Conservation (phyloP, 1,284 basidiomycete species). For the Irpex sp. region DNA sequence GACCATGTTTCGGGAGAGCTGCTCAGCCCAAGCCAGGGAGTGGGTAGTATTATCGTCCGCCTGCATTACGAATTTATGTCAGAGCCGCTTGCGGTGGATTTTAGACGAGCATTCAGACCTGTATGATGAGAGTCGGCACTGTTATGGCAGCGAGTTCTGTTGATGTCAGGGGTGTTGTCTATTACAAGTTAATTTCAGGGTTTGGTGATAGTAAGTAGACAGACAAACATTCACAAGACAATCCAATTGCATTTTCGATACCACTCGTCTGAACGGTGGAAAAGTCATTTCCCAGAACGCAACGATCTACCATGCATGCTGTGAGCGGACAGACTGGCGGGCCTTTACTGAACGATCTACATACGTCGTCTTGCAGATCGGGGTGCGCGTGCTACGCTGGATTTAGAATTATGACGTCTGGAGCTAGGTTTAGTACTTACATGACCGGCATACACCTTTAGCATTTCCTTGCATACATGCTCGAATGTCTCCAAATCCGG, state of each 20-base stretch:
- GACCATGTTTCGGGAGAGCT: constrained; percentile 42
- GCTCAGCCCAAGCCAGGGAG: constrained; percentile 55
- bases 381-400: constrained; percentile 22
- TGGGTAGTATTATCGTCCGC: constrained; percentile 56
- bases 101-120: constrained; percentile 38
- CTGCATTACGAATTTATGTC: constrained; percentile 28
- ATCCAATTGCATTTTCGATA: constrained; percentile 49
- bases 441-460: constrained; percentile 49
- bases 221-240: constrained; percentile 55
- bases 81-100: not conserved
- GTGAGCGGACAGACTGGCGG: not conserved
- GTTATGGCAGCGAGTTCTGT: constrained; percentile 48
- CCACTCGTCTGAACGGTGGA: constrained; percentile 50
- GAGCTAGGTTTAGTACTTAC: constrained; percentile 28
- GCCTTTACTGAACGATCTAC: constrained; percentile 9
- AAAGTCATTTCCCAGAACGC: constrained; percentile 56
- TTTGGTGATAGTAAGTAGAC: not conserved
- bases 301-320: constrained; percentile 42
- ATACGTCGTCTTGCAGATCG: constrained; percentile 61
- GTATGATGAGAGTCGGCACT: constrained; percentile 68
- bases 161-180: constrained; percentile 52
- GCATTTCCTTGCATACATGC: constrained; percentile 55
- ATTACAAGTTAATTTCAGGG: not conserved
- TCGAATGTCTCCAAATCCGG: constrained; percentile 67
- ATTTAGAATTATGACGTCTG: not conserved